Evolutionary conservation across 495 filamentous ascomycete species (phyloP).

Genomic region (Penicillium daleae): DNA sequence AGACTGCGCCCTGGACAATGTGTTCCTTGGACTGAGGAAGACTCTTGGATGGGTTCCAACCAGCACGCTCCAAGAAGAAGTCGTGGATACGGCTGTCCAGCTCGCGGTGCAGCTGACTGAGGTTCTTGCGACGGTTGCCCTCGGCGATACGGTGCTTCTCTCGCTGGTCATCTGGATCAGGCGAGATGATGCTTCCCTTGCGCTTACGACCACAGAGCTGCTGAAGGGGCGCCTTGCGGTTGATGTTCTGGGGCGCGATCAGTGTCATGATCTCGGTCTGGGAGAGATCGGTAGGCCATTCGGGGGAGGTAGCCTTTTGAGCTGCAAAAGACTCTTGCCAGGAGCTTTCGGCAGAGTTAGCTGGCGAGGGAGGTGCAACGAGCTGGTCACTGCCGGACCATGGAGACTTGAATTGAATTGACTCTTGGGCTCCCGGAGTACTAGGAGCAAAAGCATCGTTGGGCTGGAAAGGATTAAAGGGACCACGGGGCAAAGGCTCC

Average conservation of each 20-base stretch:
- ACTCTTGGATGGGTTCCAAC: conserved; percentile 52
- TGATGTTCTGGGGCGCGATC: conserved; percentile 46
- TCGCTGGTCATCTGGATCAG: conserved; percentile 46
- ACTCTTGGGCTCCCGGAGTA: conserved; percentile 43
- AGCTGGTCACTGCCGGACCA: conserved; percentile 41
- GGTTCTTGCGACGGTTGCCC: conserved; percentile 50
- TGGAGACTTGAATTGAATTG: conserved; percentile 43
- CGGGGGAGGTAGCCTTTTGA: conserved; percentile 33
- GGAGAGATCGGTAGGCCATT: conserved; percentile 46
- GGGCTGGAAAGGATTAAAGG: conserved; percentile 45
- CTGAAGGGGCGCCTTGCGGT: conserved; percentile 50
- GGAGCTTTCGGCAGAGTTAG: conserved; percentile 48
- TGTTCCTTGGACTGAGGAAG: conserved; percentile 53
- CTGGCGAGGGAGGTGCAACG: conserved; percentile 46
- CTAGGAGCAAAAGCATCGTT: conserved; percentile 39
- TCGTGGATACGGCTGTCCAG: conserved; percentile 47
- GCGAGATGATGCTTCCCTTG: conserved; percentile 43
- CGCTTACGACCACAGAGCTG: conserved; percentile 52
- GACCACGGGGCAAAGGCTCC: conserved; percentile 47
- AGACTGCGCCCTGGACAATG: conserved; percentile 50
- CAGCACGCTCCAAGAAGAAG: conserved; percentile 49
- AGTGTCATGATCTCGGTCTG: conserved; percentile 41
- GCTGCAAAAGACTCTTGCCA: conserved; percentile 45
- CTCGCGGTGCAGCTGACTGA: conserved; percentile 49
- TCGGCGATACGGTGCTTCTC: conserved; percentile 54